Evolutionary conservation across 2,329 filamentous ascomycete genomes (phyloP), one percentile per base, ranked within the genome.

Genomic region (Aspergillus sojae): DNA sequence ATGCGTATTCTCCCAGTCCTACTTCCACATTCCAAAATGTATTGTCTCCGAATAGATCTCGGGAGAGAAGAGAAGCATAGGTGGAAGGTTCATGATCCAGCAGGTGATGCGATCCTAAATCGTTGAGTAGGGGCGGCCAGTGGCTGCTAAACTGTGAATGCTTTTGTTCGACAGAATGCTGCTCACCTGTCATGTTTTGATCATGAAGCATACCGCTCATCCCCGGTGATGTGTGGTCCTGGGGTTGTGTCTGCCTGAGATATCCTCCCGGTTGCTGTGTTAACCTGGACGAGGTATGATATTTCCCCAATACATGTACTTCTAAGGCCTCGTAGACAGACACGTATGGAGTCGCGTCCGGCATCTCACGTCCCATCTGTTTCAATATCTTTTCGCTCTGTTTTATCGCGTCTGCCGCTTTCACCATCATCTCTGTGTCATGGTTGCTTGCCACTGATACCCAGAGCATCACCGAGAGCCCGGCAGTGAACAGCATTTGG

Each of bases 401-500:
- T n/a, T 41, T 41, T 41, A 41, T 19, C 7, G 39, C 39, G 1
- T 41, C 39, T n/a, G 39, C 39, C 39, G 39, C 39, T 19, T 41
- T 41, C 5, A 7, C 39, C 39, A 41, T n/a, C 16, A 19, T n/a
- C 39, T 41, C 16, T 3, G 16, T 4, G 3, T 41, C 39, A 41
- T 41, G 65, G 26, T 66, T 65, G 1, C 28, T 57, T 3, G 66
- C 58, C 0, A 67, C 66, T 1, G 70, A 71, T 2, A 71, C 45
- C 53, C 66, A 70, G 45, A 66, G 76, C 61, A 80, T 75, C 1
- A 80, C 70, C 5, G 74, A 78, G 0, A 83, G 62, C 0, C 80
- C 81, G 3, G 81, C 80, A 0, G 80, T 80, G 54, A 83, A 83
- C 3, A 83, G 77, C 54, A 80, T 77, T 57, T 84, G 81, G 30